Conservation (phyloP, 208 protist species). For the Leishmania braziliensis region DNA sequence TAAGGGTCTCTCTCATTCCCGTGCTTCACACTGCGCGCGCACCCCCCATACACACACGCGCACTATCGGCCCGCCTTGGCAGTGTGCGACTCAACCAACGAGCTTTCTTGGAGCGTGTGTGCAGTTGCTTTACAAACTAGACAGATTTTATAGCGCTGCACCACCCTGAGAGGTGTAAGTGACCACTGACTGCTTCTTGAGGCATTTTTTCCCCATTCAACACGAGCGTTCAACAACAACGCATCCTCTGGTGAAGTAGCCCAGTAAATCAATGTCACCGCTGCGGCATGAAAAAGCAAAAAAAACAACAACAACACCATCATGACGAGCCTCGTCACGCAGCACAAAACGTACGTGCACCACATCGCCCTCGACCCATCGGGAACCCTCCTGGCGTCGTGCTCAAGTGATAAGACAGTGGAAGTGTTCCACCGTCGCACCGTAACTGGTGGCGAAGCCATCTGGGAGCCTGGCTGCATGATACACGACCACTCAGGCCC, state of each 20-base stretch:
- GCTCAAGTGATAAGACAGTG: conserved; percentile 87
- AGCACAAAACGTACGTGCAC: conserved; percentile 82
- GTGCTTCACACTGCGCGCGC: neutral
- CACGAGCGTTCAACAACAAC: neutral
- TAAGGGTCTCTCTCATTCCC: neutral
- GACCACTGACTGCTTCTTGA: neutral
- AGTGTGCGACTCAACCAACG: neutral
- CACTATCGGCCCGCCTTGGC: neutral
- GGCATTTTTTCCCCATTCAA: neutral
- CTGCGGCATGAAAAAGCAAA: too few relatives aligned
- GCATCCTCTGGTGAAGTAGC: neutral
- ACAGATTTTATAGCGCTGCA: neutral
- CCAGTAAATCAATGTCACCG: neutral
- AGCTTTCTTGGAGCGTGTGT: neutral
- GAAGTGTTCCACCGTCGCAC: conserved; percentile 72
- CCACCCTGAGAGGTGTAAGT: neutral
- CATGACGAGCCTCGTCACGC: conserved; percentile 60
- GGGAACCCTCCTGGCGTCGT: conserved; percentile 76
- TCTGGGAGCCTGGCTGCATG: conserved; percentile 69
- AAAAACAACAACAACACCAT: neutral
- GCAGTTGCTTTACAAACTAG: neutral
- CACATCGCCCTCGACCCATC: conserved; percentile 83
- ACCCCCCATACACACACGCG: neutral
- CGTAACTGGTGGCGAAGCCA: conserved; percentile 15
- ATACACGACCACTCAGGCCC: conserved; percentile 80